Conservation (phyloP, 768 basidiomycete species). For the Chlorophyllum brunneum region DNA sequence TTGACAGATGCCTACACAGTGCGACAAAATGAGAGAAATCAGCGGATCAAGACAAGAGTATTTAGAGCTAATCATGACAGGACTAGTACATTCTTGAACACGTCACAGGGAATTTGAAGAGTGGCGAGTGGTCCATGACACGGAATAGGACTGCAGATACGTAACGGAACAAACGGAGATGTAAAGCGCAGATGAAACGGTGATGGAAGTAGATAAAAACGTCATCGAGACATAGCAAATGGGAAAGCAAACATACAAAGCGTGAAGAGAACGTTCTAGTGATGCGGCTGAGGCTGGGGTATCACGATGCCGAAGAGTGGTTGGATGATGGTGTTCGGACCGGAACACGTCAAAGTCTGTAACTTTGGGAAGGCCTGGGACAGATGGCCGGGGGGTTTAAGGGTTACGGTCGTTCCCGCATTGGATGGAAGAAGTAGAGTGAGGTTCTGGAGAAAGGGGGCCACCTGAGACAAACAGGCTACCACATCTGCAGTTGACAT, state of each 20-base stretch:
- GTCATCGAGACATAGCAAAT: not conserved
- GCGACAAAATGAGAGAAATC: too few relatives aligned
- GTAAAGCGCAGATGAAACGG: not conserved
- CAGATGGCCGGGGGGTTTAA: not conserved
- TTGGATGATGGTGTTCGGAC: not conserved
- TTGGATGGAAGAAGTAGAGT: not conserved
- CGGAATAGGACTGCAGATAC: not conserved
- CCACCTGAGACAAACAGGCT: not conserved
- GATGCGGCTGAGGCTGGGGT: not conserved
- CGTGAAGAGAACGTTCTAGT: not conserved
- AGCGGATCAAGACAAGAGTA: not conserved
- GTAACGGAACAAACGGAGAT: not conserved
- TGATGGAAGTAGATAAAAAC: not conserved
- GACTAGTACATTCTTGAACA: not conserved
- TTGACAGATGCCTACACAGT: too few relatives aligned
- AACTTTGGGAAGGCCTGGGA: not conserved
- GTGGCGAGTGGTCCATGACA: not conserved
- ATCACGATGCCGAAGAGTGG: not conserved
- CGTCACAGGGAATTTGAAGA: not conserved
- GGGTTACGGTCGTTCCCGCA: not conserved
- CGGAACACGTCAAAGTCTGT: not conserved
- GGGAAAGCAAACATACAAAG: not conserved
- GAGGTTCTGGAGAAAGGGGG: not conserved
- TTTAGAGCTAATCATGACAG: not conserved
- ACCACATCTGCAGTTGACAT: not conserved